Evolutionary conservation across 176 grass and related monocot species (phyloP).

Genomic region (Chrysopogon serrulatus): DNA sequence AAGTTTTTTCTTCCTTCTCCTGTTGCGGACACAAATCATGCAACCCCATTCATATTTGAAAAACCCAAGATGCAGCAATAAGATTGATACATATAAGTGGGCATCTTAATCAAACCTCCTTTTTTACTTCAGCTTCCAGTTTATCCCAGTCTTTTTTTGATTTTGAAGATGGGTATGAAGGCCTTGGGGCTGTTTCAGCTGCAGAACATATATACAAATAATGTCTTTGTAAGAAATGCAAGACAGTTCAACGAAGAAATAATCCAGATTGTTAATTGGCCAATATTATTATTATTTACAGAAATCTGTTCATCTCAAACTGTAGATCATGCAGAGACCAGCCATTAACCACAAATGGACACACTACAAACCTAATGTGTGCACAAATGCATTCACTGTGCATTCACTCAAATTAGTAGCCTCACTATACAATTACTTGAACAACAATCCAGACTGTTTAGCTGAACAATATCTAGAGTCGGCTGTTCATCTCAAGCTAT

Average conservation of each 20-base stretch:
- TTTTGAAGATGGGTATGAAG: constrained; percentile 77
- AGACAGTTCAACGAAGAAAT: neutral
- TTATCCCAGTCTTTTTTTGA: constrained; percentile 83
- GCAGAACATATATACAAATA: constrained; percentile 17
- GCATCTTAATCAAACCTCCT: constrained; percentile 36
- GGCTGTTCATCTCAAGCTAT: neutral
- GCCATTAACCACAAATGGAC: neutral
- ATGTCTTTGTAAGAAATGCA: neutral
- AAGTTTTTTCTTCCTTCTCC: constrained; percentile 91
- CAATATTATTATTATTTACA: neutral
- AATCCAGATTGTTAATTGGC: neutral
- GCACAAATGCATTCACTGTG: neutral
- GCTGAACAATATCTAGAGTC: neutral
- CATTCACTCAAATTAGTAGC: neutral
- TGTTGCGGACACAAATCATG: constrained; percentile 22
- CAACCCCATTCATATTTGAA: neutral
- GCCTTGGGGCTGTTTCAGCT: constrained; percentile 45
- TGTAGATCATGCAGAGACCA: neutral
- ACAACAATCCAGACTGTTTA: neutral
- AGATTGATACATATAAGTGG: neutral
- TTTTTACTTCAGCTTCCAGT: constrained; percentile 84
- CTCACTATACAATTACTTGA: neutral
- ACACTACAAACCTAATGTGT: neutral
- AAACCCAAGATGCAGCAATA: neutral
- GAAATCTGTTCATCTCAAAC: neutral